Conservation (phyloP, 2,329 filamentous ascomycete genomes). For the Penicillium aurantiogriseum region DNA sequence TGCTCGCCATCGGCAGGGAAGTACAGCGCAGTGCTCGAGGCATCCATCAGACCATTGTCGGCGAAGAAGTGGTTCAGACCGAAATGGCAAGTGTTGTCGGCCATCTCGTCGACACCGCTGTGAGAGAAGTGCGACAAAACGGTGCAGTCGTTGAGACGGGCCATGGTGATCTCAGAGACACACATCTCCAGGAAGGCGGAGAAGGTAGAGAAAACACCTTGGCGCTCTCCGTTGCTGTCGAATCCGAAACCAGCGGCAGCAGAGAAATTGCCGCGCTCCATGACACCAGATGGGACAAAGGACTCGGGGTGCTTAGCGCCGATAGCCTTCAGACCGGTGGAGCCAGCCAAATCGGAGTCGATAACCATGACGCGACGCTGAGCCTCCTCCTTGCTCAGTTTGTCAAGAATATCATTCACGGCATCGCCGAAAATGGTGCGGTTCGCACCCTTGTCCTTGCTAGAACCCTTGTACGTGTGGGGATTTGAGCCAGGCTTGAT, state of each 20-base stretch:
- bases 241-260: constrained; percentile 43
- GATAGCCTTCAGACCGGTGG: constrained; percentile 41
- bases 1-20: constrained; percentile 44
- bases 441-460: constrained; percentile 39
- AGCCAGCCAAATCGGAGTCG: constrained; percentile 43
- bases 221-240: constrained; percentile 34
- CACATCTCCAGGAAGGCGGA: constrained; percentile 44
- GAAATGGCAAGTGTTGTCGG: constrained; percentile 45
- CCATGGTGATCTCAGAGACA: constrained; percentile 44
- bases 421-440: constrained; percentile 42
- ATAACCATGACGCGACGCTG: constrained; percentile 40
- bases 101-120: constrained; percentile 43
- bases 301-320: constrained; percentile 38
- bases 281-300: constrained; percentile 40
- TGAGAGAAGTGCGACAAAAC: constrained; percentile 44
- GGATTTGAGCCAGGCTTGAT: constrained; percentile 34
- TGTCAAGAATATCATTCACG: constrained; percentile 38
- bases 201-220: constrained; percentile 44
- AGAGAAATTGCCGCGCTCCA: constrained; percentile 44
- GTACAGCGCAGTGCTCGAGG: constrained; percentile 36
- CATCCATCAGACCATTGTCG: constrained; percentile 42
- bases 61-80: constrained; percentile 44
- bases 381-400: constrained; percentile 39
- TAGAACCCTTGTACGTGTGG: constrained; percentile 35
- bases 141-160: constrained; percentile 38